Base-by-base conservation (phyloP, 352 stramenopile genomes). In the Phytophthora rubi region DNA sequence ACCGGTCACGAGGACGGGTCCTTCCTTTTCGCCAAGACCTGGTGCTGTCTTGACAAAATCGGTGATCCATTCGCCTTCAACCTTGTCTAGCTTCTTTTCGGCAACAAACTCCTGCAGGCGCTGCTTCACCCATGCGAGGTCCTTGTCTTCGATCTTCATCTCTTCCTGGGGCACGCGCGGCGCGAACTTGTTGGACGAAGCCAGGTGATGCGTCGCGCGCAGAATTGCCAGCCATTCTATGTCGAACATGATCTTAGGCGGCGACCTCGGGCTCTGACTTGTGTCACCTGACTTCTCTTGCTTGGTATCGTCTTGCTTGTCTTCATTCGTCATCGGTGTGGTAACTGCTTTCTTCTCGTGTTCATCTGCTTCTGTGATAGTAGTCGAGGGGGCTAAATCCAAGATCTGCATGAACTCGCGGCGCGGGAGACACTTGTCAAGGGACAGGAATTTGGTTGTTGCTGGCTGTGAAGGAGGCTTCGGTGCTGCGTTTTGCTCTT, bases 401-500 rank as follows among this genome's bases (percentile, higher is more conserved):
- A 99, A 55, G 33, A 99, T 90, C 58, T 99, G 95, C 37, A 99
- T 84, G 71, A 98, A 99, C 33, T 98, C 90, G 23, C 97, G 80
- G 49, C 93, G 88, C 12, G 95, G 98, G 4, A 99, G 84, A 65
- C 97, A 99, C 78, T 99, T 99, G 86, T 99, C 98, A n/a, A 99
- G 83, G 28, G 97, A 97, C n/a, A 80, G 56, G 16, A 81, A 77
- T 65, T 81, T 83, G 15, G 73, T 83, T 45, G 60, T 82, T 26
- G 42, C 47, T 63, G 59, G 68, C 57, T 65, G 32, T 9, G 48
- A 48, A 10, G 33, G 26, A 10, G 61, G 18, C 32, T 69, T 72
- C 15, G 30, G 10, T n/a, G 62, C 52, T 44, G 30, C 26, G 18
- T 62, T 26, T 55, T 69, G 59, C 2, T 71, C 49, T 45, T 10